These are phyloP conservation scores for Pleurotus djamor DNA, from an alignment of 768 basidiomycete genomes.

Conservation along the genomic window DNA sequence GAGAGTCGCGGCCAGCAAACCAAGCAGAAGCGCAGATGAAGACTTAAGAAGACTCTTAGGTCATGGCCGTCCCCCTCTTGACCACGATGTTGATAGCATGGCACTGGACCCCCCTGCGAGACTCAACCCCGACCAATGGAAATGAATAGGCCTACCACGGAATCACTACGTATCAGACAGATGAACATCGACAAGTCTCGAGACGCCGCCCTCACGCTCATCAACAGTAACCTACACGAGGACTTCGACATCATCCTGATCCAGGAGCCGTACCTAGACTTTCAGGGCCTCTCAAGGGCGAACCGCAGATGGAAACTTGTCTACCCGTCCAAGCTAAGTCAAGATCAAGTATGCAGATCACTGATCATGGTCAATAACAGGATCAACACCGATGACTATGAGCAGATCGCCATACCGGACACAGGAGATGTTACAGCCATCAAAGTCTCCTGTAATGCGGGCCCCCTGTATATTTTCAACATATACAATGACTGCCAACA, in stretches of 20 bases:
- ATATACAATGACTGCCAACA: constrained; percentile 25
- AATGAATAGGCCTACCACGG: background rate
- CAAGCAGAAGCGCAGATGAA: too few relatives aligned
- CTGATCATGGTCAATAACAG: constrained; percentile 4
- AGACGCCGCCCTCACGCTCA: constrained; percentile 5
- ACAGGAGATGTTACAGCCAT: constrained; percentile 19
- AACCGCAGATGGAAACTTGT: constrained; percentile 12
- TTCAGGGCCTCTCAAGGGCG: constrained; percentile 8
- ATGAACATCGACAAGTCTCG: constrained; percentile 26
- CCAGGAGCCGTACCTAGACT: constrained; percentile 28
- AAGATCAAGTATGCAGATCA: background rate
- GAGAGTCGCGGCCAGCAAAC: background rate
- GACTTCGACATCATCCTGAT: constrained; percentile 19
- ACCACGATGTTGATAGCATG: constrained; percentile 16
- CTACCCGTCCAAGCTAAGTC: constrained; percentile 21
- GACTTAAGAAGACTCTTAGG: too few relatives aligned
- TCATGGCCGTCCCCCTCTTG: too few relatives aligned
- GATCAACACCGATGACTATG: constrained; percentile 1
- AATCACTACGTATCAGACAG: constrained; percentile 15
- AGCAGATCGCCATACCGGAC: background rate
- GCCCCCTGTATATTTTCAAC: constrained; percentile 22
- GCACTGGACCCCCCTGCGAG: background rate
- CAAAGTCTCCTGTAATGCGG: constrained; percentile 9
- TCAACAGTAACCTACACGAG: background rate
- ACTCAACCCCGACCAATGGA: background rate